phyloP scores from a whole-genome alignment of 352 stramenopile genomes.

The Phytophthora melonis region DNA sequence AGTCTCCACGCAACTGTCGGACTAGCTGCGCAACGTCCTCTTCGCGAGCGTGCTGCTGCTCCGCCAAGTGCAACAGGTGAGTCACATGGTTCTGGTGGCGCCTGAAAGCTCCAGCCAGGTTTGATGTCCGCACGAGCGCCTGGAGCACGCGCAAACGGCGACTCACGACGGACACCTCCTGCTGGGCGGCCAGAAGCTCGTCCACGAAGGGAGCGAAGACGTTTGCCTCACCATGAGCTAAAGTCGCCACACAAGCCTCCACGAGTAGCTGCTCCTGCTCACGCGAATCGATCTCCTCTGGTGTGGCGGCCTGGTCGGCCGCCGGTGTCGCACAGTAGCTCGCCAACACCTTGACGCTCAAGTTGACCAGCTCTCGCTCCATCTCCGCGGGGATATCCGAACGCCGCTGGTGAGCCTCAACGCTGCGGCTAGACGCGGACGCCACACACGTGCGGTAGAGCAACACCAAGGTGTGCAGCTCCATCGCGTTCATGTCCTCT shows the following conservation, averaged over 20 bases:
- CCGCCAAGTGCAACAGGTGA: conserved; percentile 36
- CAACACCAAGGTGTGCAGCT: conserved; percentile 71
- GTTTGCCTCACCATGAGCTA: conserved; percentile 33
- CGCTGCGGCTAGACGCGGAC: conserved; percentile 37
- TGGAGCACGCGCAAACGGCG: conserved; percentile 53
- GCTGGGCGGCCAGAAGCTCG: conserved; percentile 30
- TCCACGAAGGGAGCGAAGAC: conserved; percentile 39
- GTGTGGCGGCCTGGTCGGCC: conserved; percentile 16
- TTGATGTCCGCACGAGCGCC: conserved; percentile 53
- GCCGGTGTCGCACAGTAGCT: conserved; percentile 15
- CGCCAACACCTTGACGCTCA: conserved; percentile 33
- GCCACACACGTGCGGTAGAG: conserved; percentile 66
- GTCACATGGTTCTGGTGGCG: conserved; percentile 45
- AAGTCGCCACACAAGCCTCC: conserved; percentile 39
- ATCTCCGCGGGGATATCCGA: conserved; percentile 60
- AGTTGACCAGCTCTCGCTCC: conserved; percentile 44
- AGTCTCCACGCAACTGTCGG: conserved; percentile 66
- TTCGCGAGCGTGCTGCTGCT: conserved; percentile 35
- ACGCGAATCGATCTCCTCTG: conserved; percentile 30
- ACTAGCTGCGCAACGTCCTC: conserved; percentile 51
- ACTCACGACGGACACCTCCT: conserved; percentile 16
- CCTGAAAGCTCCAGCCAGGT: conserved; percentile 46
- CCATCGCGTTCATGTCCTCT: conserved; percentile 46
- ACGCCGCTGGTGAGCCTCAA: conserved; percentile 31
- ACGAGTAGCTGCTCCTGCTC: conserved; percentile 37